Evolutionary conservation across 1,284 basidiomycete genomes (phyloP).

Genomic region (Apiotrichum porosum): DNA sequence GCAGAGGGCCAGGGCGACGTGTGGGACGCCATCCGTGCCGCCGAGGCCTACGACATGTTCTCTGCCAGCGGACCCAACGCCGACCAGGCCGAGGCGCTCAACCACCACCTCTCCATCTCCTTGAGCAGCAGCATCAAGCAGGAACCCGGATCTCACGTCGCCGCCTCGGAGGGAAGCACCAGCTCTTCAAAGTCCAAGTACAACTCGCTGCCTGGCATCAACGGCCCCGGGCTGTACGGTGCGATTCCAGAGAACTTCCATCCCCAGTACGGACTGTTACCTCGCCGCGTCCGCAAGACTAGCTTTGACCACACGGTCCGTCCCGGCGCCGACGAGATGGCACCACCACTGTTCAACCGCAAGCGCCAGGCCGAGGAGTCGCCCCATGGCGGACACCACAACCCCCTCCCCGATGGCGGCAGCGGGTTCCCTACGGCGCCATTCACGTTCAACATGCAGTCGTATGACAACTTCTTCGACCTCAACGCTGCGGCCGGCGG

Average conservation of each 20-base stretch:
- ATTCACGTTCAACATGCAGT: slow-evolving; percentile 64
- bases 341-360: slow-evolving; percentile 13
- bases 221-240: slow-evolving; percentile 41
- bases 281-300: slow-evolving; percentile 76
- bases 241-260: slow-evolving; percentile 47
- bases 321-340: slow-evolving; percentile 17
- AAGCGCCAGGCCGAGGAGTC: slow-evolving; percentile 46
- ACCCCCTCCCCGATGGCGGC: slow-evolving; percentile 31
- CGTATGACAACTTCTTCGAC: slow-evolving; percentile 65
- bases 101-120: slow-evolving; percentile 4
- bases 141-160: background rate
- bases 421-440: slow-evolving; percentile 61
- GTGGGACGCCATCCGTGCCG: slow-evolving; percentile 16
- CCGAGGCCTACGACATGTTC: slow-evolving; percentile 22
- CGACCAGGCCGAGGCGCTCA: background rate
- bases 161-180: background rate
- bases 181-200: slow-evolving; percentile 7
- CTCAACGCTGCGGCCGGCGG: slow-evolving; percentile 28
- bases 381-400: slow-evolving; percentile 28
- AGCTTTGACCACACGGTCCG: slow-evolving; percentile 83
- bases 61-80: slow-evolving; percentile 4
- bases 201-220: slow-evolving; percentile 41
- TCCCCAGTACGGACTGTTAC: slow-evolving; percentile 58
- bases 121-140: slow-evolving; percentile 2
- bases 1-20: no score